Conservation (phyloP, 2,329 filamentous ascomycete species). For the Thielaviopsis ethacetica region DNA sequence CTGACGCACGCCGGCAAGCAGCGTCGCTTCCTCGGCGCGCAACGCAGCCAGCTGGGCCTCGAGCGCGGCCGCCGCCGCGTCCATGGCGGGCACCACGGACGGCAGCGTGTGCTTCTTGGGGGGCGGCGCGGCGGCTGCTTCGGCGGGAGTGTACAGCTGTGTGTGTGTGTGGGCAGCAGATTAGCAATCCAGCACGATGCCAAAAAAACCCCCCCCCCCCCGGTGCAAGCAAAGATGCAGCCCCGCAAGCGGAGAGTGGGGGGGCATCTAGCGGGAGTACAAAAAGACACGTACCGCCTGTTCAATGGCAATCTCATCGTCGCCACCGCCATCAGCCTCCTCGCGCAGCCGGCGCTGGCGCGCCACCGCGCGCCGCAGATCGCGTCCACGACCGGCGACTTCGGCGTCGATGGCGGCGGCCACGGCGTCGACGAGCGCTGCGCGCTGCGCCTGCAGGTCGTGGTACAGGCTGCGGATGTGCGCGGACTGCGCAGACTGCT, state of each 20-base stretch:
- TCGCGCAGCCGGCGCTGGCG: conserved; percentile 28
- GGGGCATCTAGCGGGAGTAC: too few relatives aligned
- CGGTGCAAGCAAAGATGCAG: too few relatives aligned
- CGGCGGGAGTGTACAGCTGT: conserved; percentile 40
- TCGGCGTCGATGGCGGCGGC: conserved; percentile 49
- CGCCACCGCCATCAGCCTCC: conserved; percentile 38
- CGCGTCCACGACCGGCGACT: conserved; percentile 24
- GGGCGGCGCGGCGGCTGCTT: conserved; percentile 22
- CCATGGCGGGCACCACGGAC: conserved; percentile 53
- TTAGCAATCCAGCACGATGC: too few relatives aligned
- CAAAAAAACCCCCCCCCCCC: too few relatives aligned
- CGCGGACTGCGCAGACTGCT: too few relatives aligned
- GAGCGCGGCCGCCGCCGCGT: conserved; percentile 46
- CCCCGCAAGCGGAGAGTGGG: too few relatives aligned
- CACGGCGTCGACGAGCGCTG: conserved; percentile 50
- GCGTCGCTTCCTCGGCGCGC: conserved; percentile 43
- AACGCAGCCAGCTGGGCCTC: conserved; percentile 51
- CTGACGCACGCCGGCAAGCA: conserved; percentile 45
- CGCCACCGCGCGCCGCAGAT: conserved; percentile 40
- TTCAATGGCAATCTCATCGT: conserved; percentile 49
- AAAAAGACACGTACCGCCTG: conserved; percentile 36
- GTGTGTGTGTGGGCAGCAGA: neutral
- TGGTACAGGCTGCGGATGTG: conserved; percentile 59
- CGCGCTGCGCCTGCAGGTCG: conserved; percentile 61
- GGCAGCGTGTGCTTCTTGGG: conserved; percentile 41